phyloP scores from a whole-genome alignment of 192 early-diverging fungal species.

The Entomortierella parvispora region DNA sequence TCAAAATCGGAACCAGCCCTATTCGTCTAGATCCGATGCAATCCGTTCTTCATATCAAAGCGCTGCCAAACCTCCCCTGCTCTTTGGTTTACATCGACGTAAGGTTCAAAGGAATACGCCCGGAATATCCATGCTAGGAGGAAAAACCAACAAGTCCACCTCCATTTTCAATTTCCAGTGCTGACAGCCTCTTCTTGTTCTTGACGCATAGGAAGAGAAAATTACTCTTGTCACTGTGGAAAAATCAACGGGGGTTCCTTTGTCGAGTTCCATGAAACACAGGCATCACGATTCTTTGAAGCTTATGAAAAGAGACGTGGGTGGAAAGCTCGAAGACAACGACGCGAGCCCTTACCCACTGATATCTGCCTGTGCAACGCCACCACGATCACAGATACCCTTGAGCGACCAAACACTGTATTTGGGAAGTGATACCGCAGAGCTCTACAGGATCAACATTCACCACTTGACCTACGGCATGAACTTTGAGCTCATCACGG shows the following conservation, averaged over 20 bases:
- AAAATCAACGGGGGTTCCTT: background rate
- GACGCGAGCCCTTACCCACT: conserved; percentile 1
- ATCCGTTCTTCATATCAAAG: conserved; percentile 32
- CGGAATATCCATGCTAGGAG: too few relatives aligned
- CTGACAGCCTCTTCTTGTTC: too few relatives aligned
- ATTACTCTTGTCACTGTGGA: conserved; percentile 28
- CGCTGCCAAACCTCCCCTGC: conserved; percentile 31
- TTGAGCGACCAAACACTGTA: conserved; percentile 33
- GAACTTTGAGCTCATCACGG: conserved; percentile 30
- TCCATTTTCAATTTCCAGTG: too few relatives aligned
- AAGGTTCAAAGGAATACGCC: too few relatives aligned
- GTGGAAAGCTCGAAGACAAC: background rate
- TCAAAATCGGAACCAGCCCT: conserved; percentile 34
- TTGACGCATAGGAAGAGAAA: conserved; percentile 52
- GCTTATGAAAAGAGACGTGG: conserved; percentile 14
- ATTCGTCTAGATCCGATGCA: conserved; percentile 1
- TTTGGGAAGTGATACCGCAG: conserved; percentile 40
- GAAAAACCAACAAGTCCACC: too few relatives aligned
- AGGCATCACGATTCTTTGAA: conserved; percentile 15
- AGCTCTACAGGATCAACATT: conserved; percentile 39
- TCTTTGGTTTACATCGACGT: conserved; percentile 42
- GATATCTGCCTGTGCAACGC: conserved; percentile 37
- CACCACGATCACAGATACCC: conserved; percentile 12
- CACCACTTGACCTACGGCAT: conserved; percentile 15
- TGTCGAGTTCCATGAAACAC: conserved; percentile 2